phyloP scores from a whole-genome alignment of 2,329 filamentous ascomycete species.

The Colletotrichum agaves region DNA sequence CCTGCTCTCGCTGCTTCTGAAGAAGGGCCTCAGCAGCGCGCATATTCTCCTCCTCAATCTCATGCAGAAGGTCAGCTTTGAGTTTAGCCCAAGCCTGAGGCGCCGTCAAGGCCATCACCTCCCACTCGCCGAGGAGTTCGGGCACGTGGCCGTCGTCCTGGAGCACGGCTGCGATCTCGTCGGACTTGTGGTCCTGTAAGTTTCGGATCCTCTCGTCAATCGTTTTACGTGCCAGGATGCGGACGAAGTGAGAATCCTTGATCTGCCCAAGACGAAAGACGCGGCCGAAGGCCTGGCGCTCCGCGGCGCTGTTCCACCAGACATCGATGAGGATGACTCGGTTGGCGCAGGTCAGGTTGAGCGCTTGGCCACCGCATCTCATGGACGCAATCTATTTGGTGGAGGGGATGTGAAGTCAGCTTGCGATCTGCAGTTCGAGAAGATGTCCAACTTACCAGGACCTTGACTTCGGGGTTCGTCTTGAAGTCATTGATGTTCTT shows the following conservation, averaged over 20 bases:
- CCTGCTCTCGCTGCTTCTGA: too few species aligned
- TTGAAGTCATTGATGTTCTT: conserved; percentile 42
- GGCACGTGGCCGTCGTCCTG: conserved; percentile 43
- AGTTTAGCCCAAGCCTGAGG: background rate
- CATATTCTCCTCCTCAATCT: background rate
- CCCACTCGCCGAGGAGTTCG: background rate
- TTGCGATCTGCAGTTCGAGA: too few species aligned
- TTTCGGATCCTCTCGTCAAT: conserved; percentile 67
- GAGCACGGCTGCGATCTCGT: conserved; percentile 51
- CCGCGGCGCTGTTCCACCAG: conserved; percentile 71
- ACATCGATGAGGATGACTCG: conserved; percentile 65
- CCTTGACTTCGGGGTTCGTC: conserved; percentile 27
- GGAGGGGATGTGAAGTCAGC: background rate
- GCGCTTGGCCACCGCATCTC: conserved; percentile 49
- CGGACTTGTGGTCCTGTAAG: conserved; percentile 67
- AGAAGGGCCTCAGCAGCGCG: background rate
- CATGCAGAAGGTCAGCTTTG: background rate
- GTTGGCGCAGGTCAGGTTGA: conserved; percentile 57
- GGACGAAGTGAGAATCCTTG: conserved; percentile 67
- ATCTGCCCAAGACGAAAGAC: conserved; percentile 73
- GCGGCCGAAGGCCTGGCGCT: conserved; percentile 71
- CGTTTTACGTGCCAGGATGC: conserved; percentile 64
- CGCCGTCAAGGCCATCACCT: background rate
- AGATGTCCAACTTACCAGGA: conserved; percentile 48
- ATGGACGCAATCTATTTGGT: conserved; percentile 49